phyloP scores from a whole-genome alignment of 2,329 filamentous ascomycete genomes.

The Ceratocystis diversiconidia region DNA sequence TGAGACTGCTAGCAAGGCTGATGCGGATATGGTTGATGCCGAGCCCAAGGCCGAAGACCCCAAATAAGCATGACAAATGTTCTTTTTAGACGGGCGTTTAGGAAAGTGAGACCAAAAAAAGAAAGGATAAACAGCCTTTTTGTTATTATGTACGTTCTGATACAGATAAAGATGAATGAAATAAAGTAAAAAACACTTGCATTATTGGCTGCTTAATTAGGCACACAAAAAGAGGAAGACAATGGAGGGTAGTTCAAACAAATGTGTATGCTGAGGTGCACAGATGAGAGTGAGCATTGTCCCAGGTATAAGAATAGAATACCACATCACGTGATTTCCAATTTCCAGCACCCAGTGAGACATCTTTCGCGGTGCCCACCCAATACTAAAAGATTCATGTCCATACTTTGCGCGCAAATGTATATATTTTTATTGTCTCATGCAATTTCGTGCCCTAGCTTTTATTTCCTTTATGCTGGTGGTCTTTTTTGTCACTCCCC shows the following conservation, averaged over 20 bases:
- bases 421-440: not conserved
- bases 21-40: slow-evolving; percentile 51
- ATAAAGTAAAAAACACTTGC: not conserved
- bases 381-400: not conserved
- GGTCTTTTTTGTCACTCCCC: slow-evolving; percentile 19
- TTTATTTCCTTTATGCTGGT: not conserved
- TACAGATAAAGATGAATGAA: slow-evolving; percentile 11
- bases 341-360: too few species aligned
- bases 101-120: slow-evolving; percentile 9
- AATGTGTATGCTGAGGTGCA: not conserved
- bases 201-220: not conserved
- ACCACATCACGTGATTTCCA: not conserved
- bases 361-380: too few species aligned
- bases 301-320: not conserved
- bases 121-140: slow-evolving; percentile 5
- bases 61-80: slow-evolving; percentile 13
- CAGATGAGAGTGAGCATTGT: not conserved
- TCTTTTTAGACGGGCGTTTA: slow-evolving; percentile 9
- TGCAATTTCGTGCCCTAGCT: not conserved
- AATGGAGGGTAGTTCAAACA: not conserved
- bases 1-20: slow-evolving; percentile 34
- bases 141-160: slow-evolving; percentile 10
- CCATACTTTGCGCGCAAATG: too few species aligned
- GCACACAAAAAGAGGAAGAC: not conserved
- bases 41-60: slow-evolving; percentile 37